A percentile compares a stretch with the other conserved stretches of the same genome.
Evolutionary conservation across 208 protist genomes (phyloP).

Genomic region (Wallacemonas sp.): DNA sequence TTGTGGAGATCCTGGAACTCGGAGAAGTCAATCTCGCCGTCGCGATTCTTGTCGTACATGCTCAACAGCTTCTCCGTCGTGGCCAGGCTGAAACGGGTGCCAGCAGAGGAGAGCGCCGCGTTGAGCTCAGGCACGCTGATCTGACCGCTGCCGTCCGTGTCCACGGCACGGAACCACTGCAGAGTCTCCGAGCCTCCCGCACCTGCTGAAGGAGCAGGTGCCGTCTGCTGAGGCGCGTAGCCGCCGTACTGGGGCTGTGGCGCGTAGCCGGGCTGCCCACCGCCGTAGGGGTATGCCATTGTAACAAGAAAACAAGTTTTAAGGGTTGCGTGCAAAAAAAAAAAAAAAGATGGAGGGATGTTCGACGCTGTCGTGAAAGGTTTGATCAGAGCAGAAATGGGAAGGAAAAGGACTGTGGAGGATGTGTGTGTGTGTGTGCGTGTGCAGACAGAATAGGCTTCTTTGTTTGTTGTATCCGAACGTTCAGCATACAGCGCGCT

Average conservation of each 20-base stretch:
- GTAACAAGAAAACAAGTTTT: too few relatives aligned
- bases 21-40: conserved; percentile 60
- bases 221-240: conserved; percentile 25
- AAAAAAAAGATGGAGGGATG: neutral
- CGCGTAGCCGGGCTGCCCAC: conserved; percentile 17
- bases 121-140: conserved; percentile 83
- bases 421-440: conserved; percentile 1
- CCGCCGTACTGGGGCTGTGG: conserved; percentile 35
- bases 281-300: conserved; percentile 29
- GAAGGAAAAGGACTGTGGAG: conserved; percentile 3
- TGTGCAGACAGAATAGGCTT: too few relatives aligned
- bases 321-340: too few relatives aligned
- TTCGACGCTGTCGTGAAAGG: too few relatives aligned
- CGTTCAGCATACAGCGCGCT: too few relatives aligned
- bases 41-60: conserved; percentile 82
- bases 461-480: too few relatives aligned
- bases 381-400: too few relatives aligned
- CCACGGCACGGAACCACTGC: conserved; percentile 80
- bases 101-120: conserved; percentile 58
- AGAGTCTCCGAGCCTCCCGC: conserved; percentile 44
- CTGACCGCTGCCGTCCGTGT: conserved; percentile 63
- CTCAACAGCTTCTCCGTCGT: conserved; percentile 78
- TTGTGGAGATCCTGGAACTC: conserved; percentile 81
- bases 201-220: conserved; percentile 13
- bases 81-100: conserved; percentile 61